These are phyloP conservation scores for Zygoascus meyerae DNA, from an alignment of 1,139 yeast genomes.

Conservation along the genomic window DNA sequence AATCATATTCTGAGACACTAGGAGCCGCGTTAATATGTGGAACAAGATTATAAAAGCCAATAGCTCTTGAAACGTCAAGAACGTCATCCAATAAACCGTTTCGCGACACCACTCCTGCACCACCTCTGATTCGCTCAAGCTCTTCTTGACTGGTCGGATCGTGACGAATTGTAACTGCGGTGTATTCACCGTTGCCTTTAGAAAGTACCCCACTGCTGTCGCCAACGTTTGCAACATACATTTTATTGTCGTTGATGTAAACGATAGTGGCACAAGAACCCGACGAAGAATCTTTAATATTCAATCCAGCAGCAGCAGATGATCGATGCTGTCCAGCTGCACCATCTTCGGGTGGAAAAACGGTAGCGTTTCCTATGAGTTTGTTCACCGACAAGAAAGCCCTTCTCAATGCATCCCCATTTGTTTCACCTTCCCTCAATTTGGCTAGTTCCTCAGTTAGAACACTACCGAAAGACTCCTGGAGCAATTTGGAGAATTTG, in stretches of 20 bases:
- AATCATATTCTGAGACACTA: constrained; percentile 54
- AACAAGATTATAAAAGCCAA: constrained; percentile 78
- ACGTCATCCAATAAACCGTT: constrained; percentile 83
- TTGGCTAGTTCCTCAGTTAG: constrained; percentile 59
- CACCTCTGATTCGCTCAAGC: constrained; percentile 78
- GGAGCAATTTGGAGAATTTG: constrained; percentile 69
- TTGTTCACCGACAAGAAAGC: constrained; percentile 76
- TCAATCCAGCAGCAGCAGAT: constrained; percentile 31
- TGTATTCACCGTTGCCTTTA: constrained; percentile 73
- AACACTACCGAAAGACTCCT: constrained; percentile 60
- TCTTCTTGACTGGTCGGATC: constrained; percentile 78
- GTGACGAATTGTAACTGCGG: constrained; percentile 68
- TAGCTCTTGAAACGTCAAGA: constrained; percentile 80
- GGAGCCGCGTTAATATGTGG: constrained; percentile 94
- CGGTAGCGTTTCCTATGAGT: constrained; percentile 56
- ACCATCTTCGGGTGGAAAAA: constrained; percentile 31
- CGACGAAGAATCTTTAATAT: constrained; percentile 59
- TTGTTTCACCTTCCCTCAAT: constrained; percentile 41
- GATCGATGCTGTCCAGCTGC: constrained; percentile 31
- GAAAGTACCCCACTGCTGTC: constrained; percentile 81
- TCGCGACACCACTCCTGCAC: constrained; percentile 86
- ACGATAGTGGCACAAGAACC: constrained; percentile 84
- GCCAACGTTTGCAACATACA: constrained; percentile 87
- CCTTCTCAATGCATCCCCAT: constrained; percentile 64
- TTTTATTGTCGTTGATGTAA: constrained; percentile 62